Evolutionary conservation across 768 basidiomycete genomes (phyloP).

Genomic region (Collybia nuda): DNA sequence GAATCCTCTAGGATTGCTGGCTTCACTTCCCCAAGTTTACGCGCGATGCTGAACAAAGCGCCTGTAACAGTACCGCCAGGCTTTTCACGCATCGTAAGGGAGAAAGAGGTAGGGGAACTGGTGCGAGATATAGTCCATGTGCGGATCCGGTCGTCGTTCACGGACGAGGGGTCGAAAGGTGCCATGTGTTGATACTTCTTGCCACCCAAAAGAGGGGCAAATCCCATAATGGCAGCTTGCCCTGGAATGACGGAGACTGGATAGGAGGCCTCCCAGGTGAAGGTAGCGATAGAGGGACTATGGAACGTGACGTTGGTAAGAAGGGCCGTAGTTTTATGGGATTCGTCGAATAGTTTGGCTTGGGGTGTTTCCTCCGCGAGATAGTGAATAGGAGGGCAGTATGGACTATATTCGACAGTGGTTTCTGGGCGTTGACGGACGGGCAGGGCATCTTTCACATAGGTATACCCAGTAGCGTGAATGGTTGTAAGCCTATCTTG

Average conservation of each 20-base stretch:
- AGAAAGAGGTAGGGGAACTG: constrained; percentile 25
- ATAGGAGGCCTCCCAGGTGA: constrained; percentile 42
- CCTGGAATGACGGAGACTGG: constrained; percentile 39
- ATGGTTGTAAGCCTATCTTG: constrained; percentile 50
- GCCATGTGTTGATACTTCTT: constrained; percentile 54
- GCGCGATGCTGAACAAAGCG: constrained; percentile 49
- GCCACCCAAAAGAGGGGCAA: constrained; percentile 47
- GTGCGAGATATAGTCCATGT: constrained; percentile 62
- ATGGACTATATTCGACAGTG: constrained; percentile 37
- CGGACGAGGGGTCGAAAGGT: constrained; percentile 35
- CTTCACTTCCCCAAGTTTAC: constrained; percentile 35
- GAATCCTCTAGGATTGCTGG: constrained; percentile 42
- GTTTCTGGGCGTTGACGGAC: constrained; percentile 37
- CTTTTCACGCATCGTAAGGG: constrained; percentile 57
- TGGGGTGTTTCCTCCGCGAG: constrained; percentile 45
- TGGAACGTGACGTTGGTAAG: constrained; percentile 44
- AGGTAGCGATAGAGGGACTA: constrained; percentile 50
- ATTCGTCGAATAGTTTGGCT: constrained; percentile 24
- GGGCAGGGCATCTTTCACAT: constrained; percentile 55
- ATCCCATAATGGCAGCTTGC: constrained; percentile 56
- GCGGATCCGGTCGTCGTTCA: constrained; percentile 63
- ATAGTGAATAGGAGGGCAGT: constrained; percentile 56
- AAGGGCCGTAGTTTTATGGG: constrained; percentile 26
- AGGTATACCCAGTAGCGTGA: constrained; percentile 48
- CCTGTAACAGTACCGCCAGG: constrained; percentile 55